Evolutionary conservation across 2,329 filamentous ascomycete genomes (phyloP).

Genomic region (Fusarium liriodendri): DNA sequence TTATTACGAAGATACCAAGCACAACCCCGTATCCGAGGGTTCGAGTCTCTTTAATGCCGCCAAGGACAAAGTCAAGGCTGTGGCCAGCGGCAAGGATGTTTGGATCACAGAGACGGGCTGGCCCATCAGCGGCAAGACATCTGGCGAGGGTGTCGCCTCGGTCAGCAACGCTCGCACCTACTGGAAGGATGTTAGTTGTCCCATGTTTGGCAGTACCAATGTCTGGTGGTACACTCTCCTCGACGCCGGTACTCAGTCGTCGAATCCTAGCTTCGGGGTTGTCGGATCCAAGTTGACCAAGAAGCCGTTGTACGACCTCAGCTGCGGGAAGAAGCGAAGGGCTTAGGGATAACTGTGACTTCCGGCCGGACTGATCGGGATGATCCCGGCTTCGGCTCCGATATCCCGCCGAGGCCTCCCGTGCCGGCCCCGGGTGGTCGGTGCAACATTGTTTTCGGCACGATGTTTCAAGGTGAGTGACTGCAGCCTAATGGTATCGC

Average conservation of each 20-base stretch:
- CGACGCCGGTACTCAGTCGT: conserved; percentile 69
- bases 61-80: conserved; percentile 67
- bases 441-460: conserved; percentile 46
- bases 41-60: conserved; percentile 76
- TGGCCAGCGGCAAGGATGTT: conserved; percentile 74
- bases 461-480: conserved; percentile 25
- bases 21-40: conserved; percentile 74
- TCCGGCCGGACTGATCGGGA: background rate
- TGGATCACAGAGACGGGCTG: conserved; percentile 93
- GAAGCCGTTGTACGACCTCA: conserved; percentile 72
- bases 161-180: conserved; percentile 78
- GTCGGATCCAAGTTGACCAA: conserved; percentile 65
- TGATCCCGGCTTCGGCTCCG: conserved; percentile 12
- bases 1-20: conserved; percentile 79
- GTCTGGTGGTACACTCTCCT: conserved; percentile 84
- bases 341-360: background rate
- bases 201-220: conserved; percentile 71
- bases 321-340: conserved; percentile 49
- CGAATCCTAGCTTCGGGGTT: conserved; percentile 78
- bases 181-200: conserved; percentile 84
- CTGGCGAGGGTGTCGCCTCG: conserved; percentile 72
- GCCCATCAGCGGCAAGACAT: conserved; percentile 76
- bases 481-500: background rate
- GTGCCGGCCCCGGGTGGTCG: conserved; percentile 30
- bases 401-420: conserved; percentile 7